Evolutionary conservation across 1,284 basidiomycete genomes (phyloP), one percentile per base, ranked within the genome.

Genomic region (Cryptococcus neoformans): DNA sequence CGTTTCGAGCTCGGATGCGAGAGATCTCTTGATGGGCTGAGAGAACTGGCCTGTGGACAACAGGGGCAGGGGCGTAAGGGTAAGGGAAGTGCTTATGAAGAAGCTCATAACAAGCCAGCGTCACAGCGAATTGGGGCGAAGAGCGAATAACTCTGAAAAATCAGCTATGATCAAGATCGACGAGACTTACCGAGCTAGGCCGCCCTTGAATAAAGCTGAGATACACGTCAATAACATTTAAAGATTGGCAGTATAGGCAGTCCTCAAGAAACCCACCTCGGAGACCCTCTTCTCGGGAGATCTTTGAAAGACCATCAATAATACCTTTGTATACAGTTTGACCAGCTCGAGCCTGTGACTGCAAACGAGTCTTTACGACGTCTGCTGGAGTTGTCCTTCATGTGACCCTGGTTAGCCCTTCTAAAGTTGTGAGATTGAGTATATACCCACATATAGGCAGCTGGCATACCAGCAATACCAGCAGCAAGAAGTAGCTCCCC

Each of bases 321-420:
- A 97, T 80, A 49, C 96, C 95, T 76, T 90, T 92, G 81, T 99
- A 99, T 59, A 88, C 82, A 4, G 92, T 90, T 77, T 99, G 87
- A 14, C 95, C 96, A 67, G 90, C 88, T 62, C 88, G 84, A 39
- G 92, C 89, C 77, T 99, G 95, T 14, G 92, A 88, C 76, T 99
- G 96, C 62, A 99, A 81, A 56, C 95, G 87, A n/a, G 95, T 99
- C 84, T 99, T 99, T 76, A 98, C 91, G 58, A 99, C 96, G 77
- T 99, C 95, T 56, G 69, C 64, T 21, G 68, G 70, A 44, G 72
- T 68, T 45, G 66, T 73, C 52, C 70, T 60, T 38, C 44, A 34
- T 14, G 16, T 47, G 12, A 21, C 21, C 21, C 21, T 21, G 21
- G 21, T 21, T 21, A 21, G 21, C 21, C 21, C 21, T 21, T 21